phyloP scores from a whole-genome alignment of 176 grass and related monocot species.

The Pharus latifolius region DNA sequence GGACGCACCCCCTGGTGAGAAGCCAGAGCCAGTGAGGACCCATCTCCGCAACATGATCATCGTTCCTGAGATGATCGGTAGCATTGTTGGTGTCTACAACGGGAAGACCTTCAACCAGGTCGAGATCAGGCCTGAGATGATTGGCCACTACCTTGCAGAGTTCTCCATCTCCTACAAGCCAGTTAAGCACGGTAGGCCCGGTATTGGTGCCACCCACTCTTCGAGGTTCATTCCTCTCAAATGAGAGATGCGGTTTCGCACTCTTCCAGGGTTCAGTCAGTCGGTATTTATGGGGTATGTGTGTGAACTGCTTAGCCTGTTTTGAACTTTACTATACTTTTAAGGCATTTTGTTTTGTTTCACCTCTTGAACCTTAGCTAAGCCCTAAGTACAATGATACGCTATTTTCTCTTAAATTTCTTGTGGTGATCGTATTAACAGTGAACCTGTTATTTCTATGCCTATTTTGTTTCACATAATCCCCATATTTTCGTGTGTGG shows the following conservation, averaged over 20 bases:
- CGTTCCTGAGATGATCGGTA: constrained; percentile 66
- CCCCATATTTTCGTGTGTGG: too few species aligned
- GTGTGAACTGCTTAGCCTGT: background rate
- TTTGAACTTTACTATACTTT: background rate
- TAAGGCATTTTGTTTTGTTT: background rate
- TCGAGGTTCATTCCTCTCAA: constrained; percentile 66
- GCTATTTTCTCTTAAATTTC: background rate
- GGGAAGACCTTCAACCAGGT: constrained; percentile 54
- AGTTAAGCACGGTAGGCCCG: constrained; percentile 53
- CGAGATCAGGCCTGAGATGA: constrained; percentile 68
- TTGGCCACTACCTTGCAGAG: constrained; percentile 51
- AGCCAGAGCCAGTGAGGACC: constrained; percentile 47
- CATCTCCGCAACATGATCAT: constrained; percentile 59
- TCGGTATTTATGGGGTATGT: background rate
- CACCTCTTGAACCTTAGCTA: background rate
- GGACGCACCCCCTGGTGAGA: constrained; percentile 51
- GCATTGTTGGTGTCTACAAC: constrained; percentile 38
- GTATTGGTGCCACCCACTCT: constrained; percentile 54
- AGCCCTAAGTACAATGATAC: background rate
- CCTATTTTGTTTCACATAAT: too few species aligned
- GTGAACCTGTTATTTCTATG: background rate
- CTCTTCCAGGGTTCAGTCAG: background rate
- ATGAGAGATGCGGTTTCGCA: constrained; percentile 5
- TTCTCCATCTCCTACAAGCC: constrained; percentile 59
- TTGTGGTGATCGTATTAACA: background rate